A percentile compares a stretch with the other conserved stretches of the same genome.
These are phyloP conservation scores for Solanum ossicruentum DNA, from an alignment of 257 asterid species.

Conservation along the genomic window DNA sequence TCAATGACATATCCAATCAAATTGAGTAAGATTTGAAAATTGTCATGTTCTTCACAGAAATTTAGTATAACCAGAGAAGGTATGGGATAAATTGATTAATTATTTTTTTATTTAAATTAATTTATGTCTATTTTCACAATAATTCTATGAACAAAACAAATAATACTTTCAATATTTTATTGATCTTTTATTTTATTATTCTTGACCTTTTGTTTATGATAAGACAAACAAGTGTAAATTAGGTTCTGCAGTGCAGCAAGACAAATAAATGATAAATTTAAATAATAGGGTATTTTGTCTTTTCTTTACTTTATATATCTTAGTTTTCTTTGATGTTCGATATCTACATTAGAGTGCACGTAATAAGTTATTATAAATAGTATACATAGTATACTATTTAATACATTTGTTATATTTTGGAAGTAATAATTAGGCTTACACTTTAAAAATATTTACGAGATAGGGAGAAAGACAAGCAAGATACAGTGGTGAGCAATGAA, in stretches of 20 bases:
- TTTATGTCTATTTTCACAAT: neutral
- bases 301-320: neutral
- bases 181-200: neutral
- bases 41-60: neutral
- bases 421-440: neutral
- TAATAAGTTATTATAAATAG: too few relatives aligned
- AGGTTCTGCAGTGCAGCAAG: neutral
- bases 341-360: too few relatives aligned
- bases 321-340: too few relatives aligned
- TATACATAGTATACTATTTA: too few relatives aligned
- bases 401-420: too few relatives aligned
- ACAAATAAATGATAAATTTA: neutral
- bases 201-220: neutral
- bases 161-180: neutral
- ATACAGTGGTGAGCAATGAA: too few relatives aligned
- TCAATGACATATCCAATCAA: neutral
- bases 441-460: neutral
- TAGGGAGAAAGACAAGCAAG: too few relatives aligned
- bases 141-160: neutral
- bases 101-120: neutral
- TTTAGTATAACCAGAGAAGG: neutral
- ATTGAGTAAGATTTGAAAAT: neutral
- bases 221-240: neutral
- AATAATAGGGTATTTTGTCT: neutral
- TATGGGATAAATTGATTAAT: neutral